These are phyloP conservation scores for Volvox africanus DNA, from an alignment of 139 green algal genomes.

Conservation along the genomic window DNA sequence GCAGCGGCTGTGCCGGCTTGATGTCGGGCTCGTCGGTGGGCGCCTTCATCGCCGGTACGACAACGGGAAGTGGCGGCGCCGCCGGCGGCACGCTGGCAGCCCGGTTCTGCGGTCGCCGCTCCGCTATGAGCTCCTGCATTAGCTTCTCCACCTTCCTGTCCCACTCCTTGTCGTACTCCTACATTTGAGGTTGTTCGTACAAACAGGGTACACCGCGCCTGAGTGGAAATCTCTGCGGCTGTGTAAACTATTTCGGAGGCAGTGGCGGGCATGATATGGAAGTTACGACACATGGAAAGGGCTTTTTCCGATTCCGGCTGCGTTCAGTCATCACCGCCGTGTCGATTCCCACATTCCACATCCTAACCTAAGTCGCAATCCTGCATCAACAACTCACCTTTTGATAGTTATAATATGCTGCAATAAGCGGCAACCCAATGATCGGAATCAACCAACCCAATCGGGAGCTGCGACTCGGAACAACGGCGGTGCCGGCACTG, in stretches of 20 bases:
- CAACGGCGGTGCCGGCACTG: background rate
- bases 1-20: background rate
- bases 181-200: background rate
- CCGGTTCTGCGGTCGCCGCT: background rate
- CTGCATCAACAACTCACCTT: background rate
- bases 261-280: too few species aligned
- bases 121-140: background rate
- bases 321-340: too few species aligned
- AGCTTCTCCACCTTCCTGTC: background rate
- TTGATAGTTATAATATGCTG: background rate
- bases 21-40: background rate
- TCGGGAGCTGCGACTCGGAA: background rate
- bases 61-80: too few species aligned
- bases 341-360: background rate
- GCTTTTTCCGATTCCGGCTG: too few species aligned
- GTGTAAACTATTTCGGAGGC: too few species aligned
- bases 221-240: too few species aligned
- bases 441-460: conserved; percentile 20
- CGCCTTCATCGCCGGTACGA: background rate
- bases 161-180: conserved; percentile 31
- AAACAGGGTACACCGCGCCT: too few species aligned
- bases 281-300: too few species aligned
- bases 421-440: background rate
- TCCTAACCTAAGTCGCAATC: background rate
- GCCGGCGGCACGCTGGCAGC: background rate